Percentiles rank a stretch among this genome's conserved stretches.
Evolutionary conservation across 2,329 filamentous ascomycete genomes (phyloP).

Genomic region (Trichophyton benhamiae): DNA sequence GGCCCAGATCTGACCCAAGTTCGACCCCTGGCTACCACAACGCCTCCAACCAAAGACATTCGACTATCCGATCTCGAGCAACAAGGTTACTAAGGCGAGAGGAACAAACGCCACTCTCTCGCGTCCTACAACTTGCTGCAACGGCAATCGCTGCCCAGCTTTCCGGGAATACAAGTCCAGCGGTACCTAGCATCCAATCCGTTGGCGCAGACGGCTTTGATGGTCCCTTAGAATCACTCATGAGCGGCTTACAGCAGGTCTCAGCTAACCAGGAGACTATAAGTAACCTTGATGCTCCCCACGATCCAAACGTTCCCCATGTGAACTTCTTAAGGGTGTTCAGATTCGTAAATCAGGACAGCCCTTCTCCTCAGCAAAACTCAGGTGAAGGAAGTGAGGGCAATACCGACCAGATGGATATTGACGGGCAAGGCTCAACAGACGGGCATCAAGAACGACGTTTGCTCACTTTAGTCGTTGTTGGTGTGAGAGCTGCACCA

Average conservation of each 20-base stretch:
- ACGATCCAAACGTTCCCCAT: slow-evolving; percentile 39
- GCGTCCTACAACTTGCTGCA: slow-evolving; percentile 50
- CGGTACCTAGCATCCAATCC: slow-evolving; percentile 43
- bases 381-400: slow-evolving; percentile 18
- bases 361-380: slow-evolving; percentile 17
- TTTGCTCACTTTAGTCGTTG: slow-evolving; percentile 57
- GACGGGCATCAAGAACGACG: slow-evolving; percentile 40
- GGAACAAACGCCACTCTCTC: slow-evolving; percentile 51
- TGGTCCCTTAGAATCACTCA: slow-evolving; percentile 51
- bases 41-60: slow-evolving; percentile 18
- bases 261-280: slow-evolving; percentile 41
- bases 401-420: slow-evolving; percentile 25
- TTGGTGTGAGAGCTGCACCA: slow-evolving; percentile 55
- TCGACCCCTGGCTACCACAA: slow-evolving; percentile 2
- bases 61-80: slow-evolving; percentile 33
- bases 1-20: slow-evolving; percentile 11
- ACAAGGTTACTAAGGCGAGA: slow-evolving; percentile 43
- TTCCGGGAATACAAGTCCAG: slow-evolving; percentile 47
- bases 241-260: slow-evolving; percentile 50
- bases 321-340: slow-evolving; percentile 60
- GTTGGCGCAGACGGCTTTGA: slow-evolving; percentile 45
- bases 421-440: slow-evolving; percentile 24
- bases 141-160: slow-evolving; percentile 53
- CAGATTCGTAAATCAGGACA: slow-evolving; percentile 47
- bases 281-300: slow-evolving; percentile 14